Evolutionary conservation across 2,329 filamentous ascomycete genomes (phyloP), one percentile per base, ranked within the genome.

Genomic region (Calonectria hongkongensis): DNA sequence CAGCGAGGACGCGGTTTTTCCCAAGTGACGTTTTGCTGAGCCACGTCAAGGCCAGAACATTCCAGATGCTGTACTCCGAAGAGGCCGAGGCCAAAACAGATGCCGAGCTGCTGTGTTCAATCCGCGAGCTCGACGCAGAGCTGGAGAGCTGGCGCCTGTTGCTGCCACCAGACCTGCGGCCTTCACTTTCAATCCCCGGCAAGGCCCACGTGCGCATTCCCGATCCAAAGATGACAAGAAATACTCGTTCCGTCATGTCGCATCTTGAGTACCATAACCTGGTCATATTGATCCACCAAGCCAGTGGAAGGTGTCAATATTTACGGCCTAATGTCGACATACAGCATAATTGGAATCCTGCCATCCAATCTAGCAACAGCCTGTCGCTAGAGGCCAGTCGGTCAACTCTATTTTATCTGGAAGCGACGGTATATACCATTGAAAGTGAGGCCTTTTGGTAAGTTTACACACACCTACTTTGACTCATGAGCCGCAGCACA

Each of bases 211-310:
- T 65, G 2, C 43, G 43, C 18, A 9, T 64, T 3, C 60, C 43
- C 1, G n/a, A 15, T 4, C 7, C 18, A n/a, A 9, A 12, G 25
- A 10, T 65, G 12, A 10, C 30, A 1, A 25, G 45, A 12, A 18
- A 21, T 9, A 65, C 28, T 16, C 62, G 62, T 5, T 33, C 27
- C 15, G 25, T 48, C 10, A n/a, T 36, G 18, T 25, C 21, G 30
- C 62, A 65, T 5, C 45, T 65, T 10, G 62, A 65, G 25, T 65
- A 65, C 13, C 62, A 65, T 18, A 8, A 65, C 16, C 45, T 65
- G 10, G 10, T 65, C 13, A 51, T 65, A 7, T 39, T 43, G 6
- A 65, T 65, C 3, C 62, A 65, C 8, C 62, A 65, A 12, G 62
- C 62, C n/a, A 65, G 62, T 16, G 62, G 30, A 33, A 25, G 62